A percentile compares a stretch with the other conserved stretches of the same genome.
Conservation (phyloP, 192 early-diverging fungal species). For the Gaertneriomyces semiglobifer region DNA sequence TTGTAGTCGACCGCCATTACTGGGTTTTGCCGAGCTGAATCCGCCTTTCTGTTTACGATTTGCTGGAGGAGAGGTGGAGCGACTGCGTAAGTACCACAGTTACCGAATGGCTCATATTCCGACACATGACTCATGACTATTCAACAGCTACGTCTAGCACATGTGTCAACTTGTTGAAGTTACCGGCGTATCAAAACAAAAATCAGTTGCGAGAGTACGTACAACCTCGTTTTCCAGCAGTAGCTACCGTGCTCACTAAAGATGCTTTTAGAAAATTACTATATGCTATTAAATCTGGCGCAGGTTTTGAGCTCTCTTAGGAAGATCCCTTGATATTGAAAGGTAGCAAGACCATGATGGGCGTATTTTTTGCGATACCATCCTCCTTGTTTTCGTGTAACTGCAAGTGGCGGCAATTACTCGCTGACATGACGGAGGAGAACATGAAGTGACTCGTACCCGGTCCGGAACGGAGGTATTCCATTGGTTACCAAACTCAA, state of each 20-base stretch:
- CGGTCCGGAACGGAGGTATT: too few species aligned
- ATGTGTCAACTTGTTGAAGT: constrained; percentile 85
- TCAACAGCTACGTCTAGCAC: constrained; percentile 49
- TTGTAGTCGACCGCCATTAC: constrained; percentile 82
- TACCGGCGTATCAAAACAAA: constrained; percentile 70
- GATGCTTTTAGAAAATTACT: constrained; percentile 64
- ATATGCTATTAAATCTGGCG: constrained; percentile 80
- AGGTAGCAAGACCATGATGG: too few species aligned
- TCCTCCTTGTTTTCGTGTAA: too few species aligned
- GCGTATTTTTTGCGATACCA: too few species aligned
- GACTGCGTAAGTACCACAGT: constrained; percentile 59
- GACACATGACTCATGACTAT: not conserved
- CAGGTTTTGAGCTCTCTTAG: constrained; percentile 87
- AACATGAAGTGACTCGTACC: too few species aligned
- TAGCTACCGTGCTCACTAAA: constrained; percentile 3
- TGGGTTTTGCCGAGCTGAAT: constrained; percentile 77
- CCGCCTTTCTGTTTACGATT: constrained; percentile 71
- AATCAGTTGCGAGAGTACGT: constrained; percentile 55
- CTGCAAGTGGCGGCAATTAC: too few species aligned
- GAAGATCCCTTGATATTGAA: too few species aligned
- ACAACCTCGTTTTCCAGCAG: not conserved
- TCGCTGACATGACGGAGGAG: too few species aligned
- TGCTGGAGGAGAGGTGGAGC: constrained; percentile 62
- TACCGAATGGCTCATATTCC: not conserved
- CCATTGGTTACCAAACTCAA: too few species aligned